Percentiles rank a stretch among this genome's conserved stretches.
Conservation (phyloP, 345 rosid species). For the Boechera divaricarpa region DNA sequence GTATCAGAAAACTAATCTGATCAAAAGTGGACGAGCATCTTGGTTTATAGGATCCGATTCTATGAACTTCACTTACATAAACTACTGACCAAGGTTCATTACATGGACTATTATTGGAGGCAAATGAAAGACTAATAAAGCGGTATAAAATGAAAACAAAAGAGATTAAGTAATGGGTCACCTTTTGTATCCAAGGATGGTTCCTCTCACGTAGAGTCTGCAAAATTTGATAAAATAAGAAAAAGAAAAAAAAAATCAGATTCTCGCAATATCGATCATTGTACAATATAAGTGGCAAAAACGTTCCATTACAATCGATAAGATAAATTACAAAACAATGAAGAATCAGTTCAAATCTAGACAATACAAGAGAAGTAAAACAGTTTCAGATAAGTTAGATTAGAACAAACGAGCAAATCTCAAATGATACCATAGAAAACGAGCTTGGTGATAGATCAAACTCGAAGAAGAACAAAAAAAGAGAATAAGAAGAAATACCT, state of each 20-base stretch:
- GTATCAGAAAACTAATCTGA: not conserved
- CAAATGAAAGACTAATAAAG: not conserved
- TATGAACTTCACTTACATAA: not conserved
- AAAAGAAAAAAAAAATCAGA: not conserved
- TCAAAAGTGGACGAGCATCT: not conserved
- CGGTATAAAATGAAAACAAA: not conserved
- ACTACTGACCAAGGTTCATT: not conserved
- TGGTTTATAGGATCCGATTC: not conserved
- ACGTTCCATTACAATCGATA: not conserved
- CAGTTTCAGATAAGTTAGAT: not conserved
- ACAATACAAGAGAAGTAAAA: not conserved
- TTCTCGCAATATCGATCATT: not conserved
- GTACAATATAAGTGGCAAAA: not conserved
- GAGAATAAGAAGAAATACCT: slow-evolving; percentile 42
- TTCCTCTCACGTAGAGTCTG: slow-evolving; percentile 52
- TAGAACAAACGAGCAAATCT: slow-evolving; percentile 36
- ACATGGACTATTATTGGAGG: not conserved
- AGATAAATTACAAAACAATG: slow-evolving; percentile 44
- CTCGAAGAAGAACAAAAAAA: not conserved
- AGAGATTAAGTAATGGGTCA: slow-evolving; percentile 10
- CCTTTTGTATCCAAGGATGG: slow-evolving; percentile 53
- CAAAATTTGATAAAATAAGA: slow-evolving; percentile 9
- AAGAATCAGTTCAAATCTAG: not conserved
- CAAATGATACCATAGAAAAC: not conserved
- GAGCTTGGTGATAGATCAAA: not conserved